Evolutionary conservation across 371 early-diverging fungal species (phyloP).

Genomic region (Mucor circinelloides): DNA sequence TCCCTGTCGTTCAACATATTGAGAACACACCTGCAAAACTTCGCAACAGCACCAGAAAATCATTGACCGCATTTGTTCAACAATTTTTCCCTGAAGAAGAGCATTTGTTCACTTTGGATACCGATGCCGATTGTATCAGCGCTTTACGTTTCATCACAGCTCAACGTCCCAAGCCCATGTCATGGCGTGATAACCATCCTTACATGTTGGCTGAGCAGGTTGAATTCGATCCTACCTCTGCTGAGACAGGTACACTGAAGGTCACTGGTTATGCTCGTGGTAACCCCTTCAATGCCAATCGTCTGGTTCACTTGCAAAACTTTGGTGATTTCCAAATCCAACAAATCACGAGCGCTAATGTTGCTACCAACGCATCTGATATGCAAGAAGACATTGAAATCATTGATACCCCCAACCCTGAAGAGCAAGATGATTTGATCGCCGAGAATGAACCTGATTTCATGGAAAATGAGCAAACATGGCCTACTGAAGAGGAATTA

Average conservation of each 20-base stretch:
- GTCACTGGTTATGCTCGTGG: conserved; percentile 88
- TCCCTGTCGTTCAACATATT: conserved; percentile 74
- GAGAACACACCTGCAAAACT: conserved; percentile 66
- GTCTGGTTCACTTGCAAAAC: conserved; percentile 87
- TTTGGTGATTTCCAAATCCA: conserved; percentile 92
- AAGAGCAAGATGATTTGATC: conserved; percentile 70
- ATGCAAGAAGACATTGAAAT: conserved; percentile 56
- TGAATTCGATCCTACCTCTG: conserved; percentile 55
- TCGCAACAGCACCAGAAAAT: conserved; percentile 76
- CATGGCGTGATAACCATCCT: conserved; percentile 89
- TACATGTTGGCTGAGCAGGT: conserved; percentile 85
- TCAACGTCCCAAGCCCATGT: conserved; percentile 75
- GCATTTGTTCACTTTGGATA: conserved; percentile 68
- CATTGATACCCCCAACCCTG: conserved; percentile 66
- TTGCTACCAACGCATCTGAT: conserved; percentile 16
- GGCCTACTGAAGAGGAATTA: conserved; percentile 96
- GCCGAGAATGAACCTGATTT: conserved; percentile 88
- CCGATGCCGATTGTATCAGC: conserved; percentile 52
- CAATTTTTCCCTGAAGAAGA: conserved; percentile 87
- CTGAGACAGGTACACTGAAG: conserved; percentile 65
- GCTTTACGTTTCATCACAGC: conserved; percentile 70
- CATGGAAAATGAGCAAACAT: conserved; percentile 94
- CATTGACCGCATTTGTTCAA: conserved; percentile 78
- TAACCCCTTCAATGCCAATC: conserved; percentile 81
- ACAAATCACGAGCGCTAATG: conserved; percentile 45